Evolutionary conservation across 2,329 filamentous ascomycete species (phyloP), one percentile per base, ranked within the genome.

Genomic region (Colletotrichum coccodes): DNA sequence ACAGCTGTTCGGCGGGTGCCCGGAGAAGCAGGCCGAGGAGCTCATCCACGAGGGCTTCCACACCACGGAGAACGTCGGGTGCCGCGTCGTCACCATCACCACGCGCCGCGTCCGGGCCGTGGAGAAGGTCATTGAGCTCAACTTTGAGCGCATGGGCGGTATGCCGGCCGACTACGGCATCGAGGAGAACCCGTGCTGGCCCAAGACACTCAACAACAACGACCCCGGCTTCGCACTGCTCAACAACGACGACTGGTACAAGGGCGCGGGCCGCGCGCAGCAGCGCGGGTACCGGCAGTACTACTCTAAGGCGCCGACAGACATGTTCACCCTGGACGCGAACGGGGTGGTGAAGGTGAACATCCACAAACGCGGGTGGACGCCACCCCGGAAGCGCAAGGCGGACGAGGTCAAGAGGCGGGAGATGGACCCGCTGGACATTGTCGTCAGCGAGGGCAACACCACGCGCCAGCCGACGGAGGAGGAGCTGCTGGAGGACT

Each of bases 71-170:
- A 49, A 28, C 46, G 23, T 49, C 23, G 46, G 46, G 46, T 49
- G 46, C 46, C 46, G 46, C 46, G 46, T 49, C 46, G 46, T 49
- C 1, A 30, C 23, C 46, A 49, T 49, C 46, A 49, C 46, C 26
- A 49, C 46, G 46, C 46, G 46, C 46, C 46, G 46, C 26, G 46
- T 49, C 26, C 46, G 46, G 26, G 46, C 26, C 46, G 46, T 49
- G 16, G 46, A 49, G 46, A 44, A 28, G 34, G 63, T 66, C n/a
- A 44, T 66, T 12, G 57, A 40, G 36, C 38, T 60, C 11, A 38
- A 42, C 1, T 66, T 66, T 44, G 26, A 21, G 2, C 44, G 54
- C 56, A 60, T 66, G 54, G 56, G 21, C 18, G 36, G 6, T 12
- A 49, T 49, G 46, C 46, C 46, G 16, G 46, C 14, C 46, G 46